Evolutionary conservation across 306 rosid genomes (phyloP).

Genomic region (Hylodesmum podocarpum): DNA sequence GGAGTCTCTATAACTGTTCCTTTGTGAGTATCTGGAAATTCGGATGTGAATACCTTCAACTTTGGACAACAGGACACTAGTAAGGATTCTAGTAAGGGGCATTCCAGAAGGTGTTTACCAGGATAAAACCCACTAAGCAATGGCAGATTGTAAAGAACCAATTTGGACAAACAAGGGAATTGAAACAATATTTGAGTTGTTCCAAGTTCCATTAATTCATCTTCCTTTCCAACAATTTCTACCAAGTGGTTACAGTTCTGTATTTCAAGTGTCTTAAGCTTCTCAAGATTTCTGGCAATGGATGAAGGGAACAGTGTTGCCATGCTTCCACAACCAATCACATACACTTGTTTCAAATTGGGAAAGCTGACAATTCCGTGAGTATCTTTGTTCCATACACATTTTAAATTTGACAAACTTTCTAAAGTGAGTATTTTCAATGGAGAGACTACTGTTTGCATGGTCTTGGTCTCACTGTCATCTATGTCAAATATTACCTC

Average conservation of each 20-base stretch:
- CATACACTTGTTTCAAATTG: neutral
- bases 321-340: neutral
- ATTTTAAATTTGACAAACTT: neutral
- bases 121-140: neutral
- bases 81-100: neutral
- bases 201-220: neutral
- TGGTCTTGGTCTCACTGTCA: neutral
- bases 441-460: neutral
- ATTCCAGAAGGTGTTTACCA: neutral
- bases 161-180: neutral
- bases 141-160: neutral
- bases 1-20: neutral
- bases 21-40: neutral
- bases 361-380: neutral
- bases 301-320: neutral
- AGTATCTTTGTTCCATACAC: neutral
- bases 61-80: neutral
- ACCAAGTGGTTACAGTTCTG: neutral
- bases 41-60: neutral
- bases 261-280: neutral
- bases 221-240: constrained; percentile 3
- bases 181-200: neutral
- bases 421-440: neutral
- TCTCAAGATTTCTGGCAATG: neutral
- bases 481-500: neutral